Percentiles rank a stretch among this genome's conserved stretches.
These are phyloP conservation scores for Penicillium coprophilum DNA, from an alignment of 495 filamentous ascomycete species.

Conservation along the genomic window DNA sequence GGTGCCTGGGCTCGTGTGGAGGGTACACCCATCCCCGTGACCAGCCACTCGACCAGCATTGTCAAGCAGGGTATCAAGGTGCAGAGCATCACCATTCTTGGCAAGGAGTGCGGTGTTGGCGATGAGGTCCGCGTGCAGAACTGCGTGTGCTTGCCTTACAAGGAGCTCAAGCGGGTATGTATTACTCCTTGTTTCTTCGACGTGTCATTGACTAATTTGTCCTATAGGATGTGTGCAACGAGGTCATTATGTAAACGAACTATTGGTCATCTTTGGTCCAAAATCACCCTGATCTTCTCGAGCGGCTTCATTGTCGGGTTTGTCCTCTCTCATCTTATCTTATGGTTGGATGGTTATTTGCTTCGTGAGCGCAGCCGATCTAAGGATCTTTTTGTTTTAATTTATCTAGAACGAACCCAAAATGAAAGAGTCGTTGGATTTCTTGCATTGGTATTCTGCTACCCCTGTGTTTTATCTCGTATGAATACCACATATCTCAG, in stretches of 20 bases:
- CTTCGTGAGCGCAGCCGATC: constrained; percentile 18
- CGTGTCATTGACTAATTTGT: constrained; percentile 6
- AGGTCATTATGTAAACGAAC: constrained; percentile 84
- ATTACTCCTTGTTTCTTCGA: background rate
- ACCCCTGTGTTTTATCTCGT: background rate
- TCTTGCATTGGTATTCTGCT: background rate
- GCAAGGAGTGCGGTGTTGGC: constrained; percentile 92
- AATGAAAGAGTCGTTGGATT: constrained; percentile 5
- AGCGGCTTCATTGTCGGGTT: constrained; percentile 3
- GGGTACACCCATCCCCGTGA: constrained; percentile 86
- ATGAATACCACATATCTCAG: constrained; percentile 4
- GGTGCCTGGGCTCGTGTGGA: constrained; percentile 98
- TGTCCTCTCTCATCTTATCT: constrained; percentile 23
- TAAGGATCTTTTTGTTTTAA: constrained; percentile 10
- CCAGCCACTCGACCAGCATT: constrained; percentile 89
- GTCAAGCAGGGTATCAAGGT: constrained; percentile 98
- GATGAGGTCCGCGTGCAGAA: constrained; percentile 98
- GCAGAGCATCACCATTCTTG: constrained; percentile 96
- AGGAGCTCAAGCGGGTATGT: constrained; percentile 96
- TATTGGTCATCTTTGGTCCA: constrained; percentile 19
- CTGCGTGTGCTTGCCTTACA: constrained; percentile 96
- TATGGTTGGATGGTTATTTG: constrained; percentile 23
- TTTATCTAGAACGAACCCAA: constrained; percentile 5
- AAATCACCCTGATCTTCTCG: constrained; percentile 24
- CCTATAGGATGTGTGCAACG: constrained; percentile 79